These are phyloP conservation scores for Iris macrosiphon DNA, from an alignment of 106 monocot genomes.

Conservation along the genomic window DNA sequence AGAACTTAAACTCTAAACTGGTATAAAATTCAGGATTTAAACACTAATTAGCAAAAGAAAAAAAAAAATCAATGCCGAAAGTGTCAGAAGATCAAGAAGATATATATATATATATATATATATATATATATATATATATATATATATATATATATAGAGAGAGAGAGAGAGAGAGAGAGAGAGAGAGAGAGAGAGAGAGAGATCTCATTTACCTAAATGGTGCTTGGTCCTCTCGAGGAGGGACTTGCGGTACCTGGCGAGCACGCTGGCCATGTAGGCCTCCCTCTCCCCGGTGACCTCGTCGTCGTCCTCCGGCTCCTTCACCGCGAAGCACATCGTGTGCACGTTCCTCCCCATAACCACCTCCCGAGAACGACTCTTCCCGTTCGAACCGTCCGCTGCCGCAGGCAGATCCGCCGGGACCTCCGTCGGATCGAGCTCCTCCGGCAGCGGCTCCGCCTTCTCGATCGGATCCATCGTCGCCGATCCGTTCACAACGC, in stretches of 20 bases:
- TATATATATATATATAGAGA: too few relatives aligned
- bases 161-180: too few relatives aligned
- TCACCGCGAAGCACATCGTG: conserved; percentile 49
- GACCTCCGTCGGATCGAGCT: conserved; percentile 28
- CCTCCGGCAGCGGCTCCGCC: conserved; percentile 28
- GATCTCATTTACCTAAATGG: conserved; percentile 26
- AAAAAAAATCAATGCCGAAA: too few relatives aligned
- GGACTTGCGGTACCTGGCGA: conserved; percentile 16
- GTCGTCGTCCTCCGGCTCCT: conserved; percentile 80
- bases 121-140: too few relatives aligned
- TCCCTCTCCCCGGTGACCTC: conserved; percentile 71
- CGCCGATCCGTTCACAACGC: not conserved
- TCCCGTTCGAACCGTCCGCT: not conserved
- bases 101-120: too few relatives aligned
- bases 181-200: not conserved
- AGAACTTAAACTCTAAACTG: too few relatives aligned
- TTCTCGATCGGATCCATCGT: conserved; percentile 15
- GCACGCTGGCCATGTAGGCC: conserved; percentile 74
- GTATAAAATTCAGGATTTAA: too few relatives aligned
- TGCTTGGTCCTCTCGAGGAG: conserved; percentile 12
- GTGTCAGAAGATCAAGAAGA: too few relatives aligned
- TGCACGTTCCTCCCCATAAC: conserved; percentile 78
- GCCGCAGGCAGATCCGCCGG: not conserved
- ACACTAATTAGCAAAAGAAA: too few relatives aligned
- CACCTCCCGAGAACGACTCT: conserved; percentile 9